Conservation (phyloP, 2,329 filamentous ascomycete genomes). For the Penicillium palitans region DNA sequence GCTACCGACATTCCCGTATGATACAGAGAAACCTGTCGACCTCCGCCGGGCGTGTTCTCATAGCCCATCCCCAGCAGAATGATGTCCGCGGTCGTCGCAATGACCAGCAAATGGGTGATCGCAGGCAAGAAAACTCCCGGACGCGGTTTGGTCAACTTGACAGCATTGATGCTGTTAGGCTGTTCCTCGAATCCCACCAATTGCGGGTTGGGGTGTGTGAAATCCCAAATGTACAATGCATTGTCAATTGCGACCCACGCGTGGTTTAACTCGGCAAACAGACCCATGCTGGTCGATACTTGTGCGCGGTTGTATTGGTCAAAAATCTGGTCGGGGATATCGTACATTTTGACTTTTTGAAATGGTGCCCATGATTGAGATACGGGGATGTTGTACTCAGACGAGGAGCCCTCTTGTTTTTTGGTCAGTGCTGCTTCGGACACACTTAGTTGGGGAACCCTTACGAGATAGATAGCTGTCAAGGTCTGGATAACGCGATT, state of each 20-base stretch:
- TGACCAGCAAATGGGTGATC: constrained; percentile 84
- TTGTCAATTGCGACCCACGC: constrained; percentile 97
- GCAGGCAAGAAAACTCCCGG: constrained; percentile 80
- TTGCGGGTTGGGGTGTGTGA: constrained; percentile 87
- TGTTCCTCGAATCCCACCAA: constrained; percentile 91
- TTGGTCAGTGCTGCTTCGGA: constrained; percentile 1
- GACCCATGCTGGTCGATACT: constrained; percentile 87
- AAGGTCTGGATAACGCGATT: constrained; percentile 81
- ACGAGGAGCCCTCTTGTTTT: constrained; percentile 75
- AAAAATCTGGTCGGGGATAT: constrained; percentile 88
- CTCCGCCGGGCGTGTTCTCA: constrained; percentile 64
- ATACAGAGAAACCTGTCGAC: constrained; percentile 74
- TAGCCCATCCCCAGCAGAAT: constrained; percentile 79
- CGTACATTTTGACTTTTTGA: constrained; percentile 80
- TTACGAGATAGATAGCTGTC: constrained; percentile 86
- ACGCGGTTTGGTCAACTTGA: constrained; percentile 82
- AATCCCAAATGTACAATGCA: constrained; percentile 96
- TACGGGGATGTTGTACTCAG: constrained; percentile 79
- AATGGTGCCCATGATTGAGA: constrained; percentile 80
- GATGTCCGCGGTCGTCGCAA: constrained; percentile 83
- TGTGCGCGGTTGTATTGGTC: constrained; percentile 87
- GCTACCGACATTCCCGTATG: constrained; percentile 83
- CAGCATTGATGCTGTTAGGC: constrained; percentile 81
- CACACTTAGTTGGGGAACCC: constrained; percentile 47
- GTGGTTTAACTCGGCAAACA: constrained; percentile 92